phyloP scores from a whole-genome alignment of 176 grass and related monocot genomes.

The Lolium perenne region DNA sequence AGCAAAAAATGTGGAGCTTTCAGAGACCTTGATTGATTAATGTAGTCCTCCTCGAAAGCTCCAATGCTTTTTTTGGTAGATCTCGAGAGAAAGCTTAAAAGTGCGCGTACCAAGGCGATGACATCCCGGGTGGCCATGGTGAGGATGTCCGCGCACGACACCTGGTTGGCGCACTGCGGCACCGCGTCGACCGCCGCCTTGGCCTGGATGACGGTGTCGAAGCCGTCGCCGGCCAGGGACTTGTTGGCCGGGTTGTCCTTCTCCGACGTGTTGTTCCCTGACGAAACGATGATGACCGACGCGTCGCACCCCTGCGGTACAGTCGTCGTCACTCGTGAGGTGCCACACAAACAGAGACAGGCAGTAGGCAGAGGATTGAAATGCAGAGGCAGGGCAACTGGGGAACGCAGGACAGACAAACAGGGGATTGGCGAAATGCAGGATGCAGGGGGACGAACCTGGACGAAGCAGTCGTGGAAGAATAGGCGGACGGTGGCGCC shows the following conservation, averaged over 20 bases:
- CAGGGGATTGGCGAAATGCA: neutral
- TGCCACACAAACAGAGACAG: neutral
- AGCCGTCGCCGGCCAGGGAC: conserved; percentile 93
- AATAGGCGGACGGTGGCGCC: conserved; percentile 85
- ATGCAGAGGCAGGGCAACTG: neutral
- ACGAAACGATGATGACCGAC: conserved; percentile 78
- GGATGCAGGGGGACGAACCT: conserved; percentile 43
- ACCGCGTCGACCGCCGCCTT: conserved; percentile 83
- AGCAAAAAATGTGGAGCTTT: neutral
- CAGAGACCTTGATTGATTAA: neutral
- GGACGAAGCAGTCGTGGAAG: conserved; percentile 96
- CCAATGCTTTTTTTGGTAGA: conserved; percentile 16
- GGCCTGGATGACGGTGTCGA: conserved; percentile 92
- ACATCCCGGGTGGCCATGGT: conserved; percentile 81
- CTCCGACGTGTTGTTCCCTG: conserved; percentile 81
- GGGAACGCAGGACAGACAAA: too few relatives aligned
- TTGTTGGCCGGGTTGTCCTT: conserved; percentile 82
- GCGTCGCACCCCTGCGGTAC: conserved; percentile 74
- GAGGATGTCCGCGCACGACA: conserved; percentile 95
- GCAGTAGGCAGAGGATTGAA: neutral
- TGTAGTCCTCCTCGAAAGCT: neutral
- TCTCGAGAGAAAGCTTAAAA: neutral
- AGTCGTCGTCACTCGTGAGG: too few relatives aligned
- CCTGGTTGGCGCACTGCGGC: conserved; percentile 68
- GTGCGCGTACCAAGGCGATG: conserved; percentile 63